Evolutionary conservation across 306 rosid genomes (phyloP).

Genomic region (Crotalaria pallida): DNA sequence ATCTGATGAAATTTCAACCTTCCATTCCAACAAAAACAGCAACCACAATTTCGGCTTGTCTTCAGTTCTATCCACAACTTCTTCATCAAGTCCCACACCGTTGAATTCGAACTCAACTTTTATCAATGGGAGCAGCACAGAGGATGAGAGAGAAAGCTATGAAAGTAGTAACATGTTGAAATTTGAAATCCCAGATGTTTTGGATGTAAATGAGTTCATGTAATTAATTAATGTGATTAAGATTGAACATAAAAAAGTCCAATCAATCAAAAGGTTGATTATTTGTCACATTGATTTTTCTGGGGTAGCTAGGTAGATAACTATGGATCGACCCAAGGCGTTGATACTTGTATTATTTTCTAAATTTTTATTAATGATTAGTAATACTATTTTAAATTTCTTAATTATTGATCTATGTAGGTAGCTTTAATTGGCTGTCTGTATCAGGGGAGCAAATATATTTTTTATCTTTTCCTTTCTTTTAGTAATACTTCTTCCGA

Average conservation of each 20-base stretch:
- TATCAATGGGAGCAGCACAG: slow-evolving; percentile 42
- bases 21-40: slow-evolving; percentile 33
- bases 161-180: slow-evolving; percentile 58
- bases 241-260: not conserved
- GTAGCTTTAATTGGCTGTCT: slow-evolving; percentile 20
- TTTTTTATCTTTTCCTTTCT: not conserved
- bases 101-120: slow-evolving; percentile 66
- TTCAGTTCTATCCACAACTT: slow-evolving; percentile 74
- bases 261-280: slow-evolving; percentile 21
- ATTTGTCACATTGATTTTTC: not conserved
- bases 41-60: slow-evolving; percentile 42
- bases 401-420: slow-evolving; percentile 4
- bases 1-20: slow-evolving; percentile 41
- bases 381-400: slow-evolving; percentile 16
- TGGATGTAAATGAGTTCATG: slow-evolving; percentile 54
- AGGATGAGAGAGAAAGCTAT: slow-evolving; percentile 85
- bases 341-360: slow-evolving; percentile 38
- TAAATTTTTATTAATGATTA: slow-evolving; percentile 21
- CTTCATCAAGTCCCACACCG: slow-evolving; percentile 68
- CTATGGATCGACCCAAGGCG: slow-evolving; percentile 14
- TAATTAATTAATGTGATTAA: slow-evolving; percentile 20
- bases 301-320: not conserved
- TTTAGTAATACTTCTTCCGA: too few species aligned
- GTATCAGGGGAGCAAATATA: slow-evolving; percentile 21
- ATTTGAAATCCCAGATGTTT: slow-evolving; percentile 59